Percentiles rank a stretch among this genome's conserved stretches.
Evolutionary conservation across 2,329 filamentous ascomycete genomes (phyloP).

Genomic region (Fonsecaea nubica): DNA sequence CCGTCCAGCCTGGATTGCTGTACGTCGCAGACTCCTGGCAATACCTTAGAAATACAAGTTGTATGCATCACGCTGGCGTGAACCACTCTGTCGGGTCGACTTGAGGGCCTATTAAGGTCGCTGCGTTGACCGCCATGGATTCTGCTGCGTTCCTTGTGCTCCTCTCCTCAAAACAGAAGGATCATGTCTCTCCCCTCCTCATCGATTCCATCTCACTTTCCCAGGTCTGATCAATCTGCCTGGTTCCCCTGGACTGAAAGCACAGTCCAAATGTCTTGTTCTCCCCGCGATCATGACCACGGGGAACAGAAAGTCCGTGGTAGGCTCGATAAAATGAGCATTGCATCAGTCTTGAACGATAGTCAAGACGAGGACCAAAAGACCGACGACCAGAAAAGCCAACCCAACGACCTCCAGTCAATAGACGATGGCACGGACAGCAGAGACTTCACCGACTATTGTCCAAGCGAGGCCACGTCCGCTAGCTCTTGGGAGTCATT

Average conservation of each 20-base stretch:
- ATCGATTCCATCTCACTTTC: background rate
- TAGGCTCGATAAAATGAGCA: slow-evolving; percentile 12
- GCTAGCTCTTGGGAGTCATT: background rate
- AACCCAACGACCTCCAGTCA: background rate
- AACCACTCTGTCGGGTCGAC: slow-evolving; percentile 24
- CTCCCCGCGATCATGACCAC: background rate
- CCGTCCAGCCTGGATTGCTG: background rate
- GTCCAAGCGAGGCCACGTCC: background rate
- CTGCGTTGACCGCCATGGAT: slow-evolving; percentile 14
- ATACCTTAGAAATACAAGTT: background rate
- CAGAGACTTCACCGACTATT: background rate
- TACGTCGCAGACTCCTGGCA: background rate
- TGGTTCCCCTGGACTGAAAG: background rate
- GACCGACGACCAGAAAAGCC: background rate
- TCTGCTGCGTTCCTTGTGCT: slow-evolving; percentile 5
- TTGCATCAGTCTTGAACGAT: slow-evolving; percentile 17
- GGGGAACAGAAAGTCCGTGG: background rate
- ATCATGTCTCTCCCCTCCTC: background rate
- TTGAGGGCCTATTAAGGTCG: slow-evolving; percentile 19
- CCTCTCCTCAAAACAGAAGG: background rate
- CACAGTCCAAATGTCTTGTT: background rate
- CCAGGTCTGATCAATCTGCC: background rate
- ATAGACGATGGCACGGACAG: background rate
- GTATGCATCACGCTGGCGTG: slow-evolving; percentile 3
- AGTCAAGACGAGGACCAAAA: background rate